A percentile compares a stretch with the other conserved stretches of the same genome.
Conservation (phyloP, 345 rosid genomes). For the Syzygium aromaticum region DNA sequence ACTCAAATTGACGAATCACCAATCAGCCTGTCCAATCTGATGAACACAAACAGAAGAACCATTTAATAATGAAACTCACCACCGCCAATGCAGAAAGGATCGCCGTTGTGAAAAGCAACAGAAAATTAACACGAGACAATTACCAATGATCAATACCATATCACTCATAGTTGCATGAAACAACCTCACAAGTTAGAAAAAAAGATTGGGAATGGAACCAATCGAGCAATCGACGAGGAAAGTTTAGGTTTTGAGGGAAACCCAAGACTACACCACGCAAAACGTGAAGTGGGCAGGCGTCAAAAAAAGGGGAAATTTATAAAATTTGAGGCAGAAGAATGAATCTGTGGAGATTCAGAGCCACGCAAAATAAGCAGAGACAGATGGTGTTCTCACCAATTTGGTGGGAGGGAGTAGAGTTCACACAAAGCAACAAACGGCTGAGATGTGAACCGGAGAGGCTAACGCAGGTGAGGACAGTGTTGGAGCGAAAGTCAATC, state of each 20-base stretch:
- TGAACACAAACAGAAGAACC: background rate
- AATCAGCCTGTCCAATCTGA: background rate
- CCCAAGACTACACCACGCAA: background rate
- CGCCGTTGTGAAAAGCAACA: background rate
- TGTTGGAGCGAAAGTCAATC: background rate
- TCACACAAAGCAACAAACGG: background rate
- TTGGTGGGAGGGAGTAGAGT: background rate
- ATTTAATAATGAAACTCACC: background rate
- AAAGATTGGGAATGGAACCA: background rate
- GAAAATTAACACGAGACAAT: background rate
- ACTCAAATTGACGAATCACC: background rate
- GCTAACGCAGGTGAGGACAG: background rate
- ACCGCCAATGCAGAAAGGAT: background rate
- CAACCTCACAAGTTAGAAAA: background rate
- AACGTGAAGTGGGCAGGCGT: background rate
- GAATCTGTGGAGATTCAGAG: background rate
- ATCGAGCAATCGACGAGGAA: background rate
- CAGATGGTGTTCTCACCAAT: background rate
- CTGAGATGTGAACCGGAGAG: background rate
- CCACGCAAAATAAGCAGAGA: background rate
- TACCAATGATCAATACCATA: background rate
- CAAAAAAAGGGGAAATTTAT: background rate
- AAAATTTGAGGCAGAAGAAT: background rate
- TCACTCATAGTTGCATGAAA: background rate
- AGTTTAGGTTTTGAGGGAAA: background rate